Conservation (phyloP, 2,329 filamentous ascomycete species). For the Penicillium sp. region DNA sequence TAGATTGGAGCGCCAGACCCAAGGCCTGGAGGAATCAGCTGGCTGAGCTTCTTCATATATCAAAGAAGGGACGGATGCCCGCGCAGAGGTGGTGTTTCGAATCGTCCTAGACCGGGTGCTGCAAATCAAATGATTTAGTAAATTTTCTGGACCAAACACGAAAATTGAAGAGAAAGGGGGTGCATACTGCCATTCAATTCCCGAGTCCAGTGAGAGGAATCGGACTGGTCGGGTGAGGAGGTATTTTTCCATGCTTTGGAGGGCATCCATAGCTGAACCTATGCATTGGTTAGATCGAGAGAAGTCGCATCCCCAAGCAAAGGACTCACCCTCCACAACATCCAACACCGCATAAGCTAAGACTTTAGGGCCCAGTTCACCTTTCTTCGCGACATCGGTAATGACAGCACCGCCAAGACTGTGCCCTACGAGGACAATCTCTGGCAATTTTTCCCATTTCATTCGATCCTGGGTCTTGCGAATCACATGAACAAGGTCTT, state of each 20-base stretch:
- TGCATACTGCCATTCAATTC: constrained; percentile 82
- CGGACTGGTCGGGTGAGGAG: constrained; percentile 74
- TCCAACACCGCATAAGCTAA: constrained; percentile 89
- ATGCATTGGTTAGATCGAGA: neutral
- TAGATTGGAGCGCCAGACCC: constrained; percentile 85
- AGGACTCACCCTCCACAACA: constrained; percentile 71
- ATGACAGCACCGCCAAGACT: constrained; percentile 90
- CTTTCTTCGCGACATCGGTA: constrained; percentile 73
- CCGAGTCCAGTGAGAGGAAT: constrained; percentile 74
- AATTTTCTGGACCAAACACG: neutral
- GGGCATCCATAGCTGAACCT: constrained; percentile 87
- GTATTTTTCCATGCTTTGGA: constrained; percentile 92
- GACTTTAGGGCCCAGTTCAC: constrained; percentile 64
- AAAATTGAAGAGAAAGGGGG: neutral
- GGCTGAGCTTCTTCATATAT: constrained; percentile 52
- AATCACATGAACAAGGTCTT: constrained; percentile 71
- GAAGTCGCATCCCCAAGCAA: neutral
- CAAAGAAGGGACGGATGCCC: constrained; percentile 81
- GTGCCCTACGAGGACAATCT: constrained; percentile 82
- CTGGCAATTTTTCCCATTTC: constrained; percentile 71
- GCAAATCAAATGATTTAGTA: constrained; percentile 1
- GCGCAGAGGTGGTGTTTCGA: constrained; percentile 77
- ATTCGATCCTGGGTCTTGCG: constrained; percentile 65
- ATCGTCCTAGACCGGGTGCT: constrained; percentile 79
- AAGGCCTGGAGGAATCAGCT: constrained; percentile 51